Conservation (phyloP, 352 stramenopile species). For the Globisporangium acanthophoron region DNA sequence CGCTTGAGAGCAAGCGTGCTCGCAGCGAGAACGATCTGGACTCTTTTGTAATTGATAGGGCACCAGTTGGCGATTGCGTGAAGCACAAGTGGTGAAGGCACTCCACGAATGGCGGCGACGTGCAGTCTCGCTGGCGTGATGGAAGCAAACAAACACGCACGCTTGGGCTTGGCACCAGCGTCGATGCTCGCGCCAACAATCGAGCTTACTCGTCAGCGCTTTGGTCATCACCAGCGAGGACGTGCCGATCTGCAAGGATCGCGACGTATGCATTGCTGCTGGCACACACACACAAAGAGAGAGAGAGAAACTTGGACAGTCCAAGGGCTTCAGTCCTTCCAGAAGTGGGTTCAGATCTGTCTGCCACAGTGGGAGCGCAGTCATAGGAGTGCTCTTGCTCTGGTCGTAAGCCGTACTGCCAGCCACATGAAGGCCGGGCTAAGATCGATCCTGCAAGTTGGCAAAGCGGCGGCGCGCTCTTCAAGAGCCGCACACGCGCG, state of each 20-base stretch:
- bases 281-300: background rate
- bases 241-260: background rate
- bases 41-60: background rate
- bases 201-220: background rate
- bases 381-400: background rate
- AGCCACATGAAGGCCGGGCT: background rate
- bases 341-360: constrained; percentile 2
- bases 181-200: background rate
- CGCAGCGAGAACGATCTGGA: background rate
- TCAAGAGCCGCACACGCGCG: background rate
- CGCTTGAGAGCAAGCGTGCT: background rate
- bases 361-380: background rate
- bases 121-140: background rate
- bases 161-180: background rate
- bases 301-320: background rate
- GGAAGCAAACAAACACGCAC: background rate
- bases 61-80: background rate
- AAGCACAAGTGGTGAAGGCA: background rate
- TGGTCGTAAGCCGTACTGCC: background rate
- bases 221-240: background rate
- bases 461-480: background rate
- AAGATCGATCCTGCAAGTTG: background rate
- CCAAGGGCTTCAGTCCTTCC: background rate
- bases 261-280: background rate
- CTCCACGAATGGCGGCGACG: too few species aligned